These are phyloP conservation scores for Aspergillus sp. DNA, from an alignment of 2,329 filamentous ascomycete species.

Conservation along the genomic window DNA sequence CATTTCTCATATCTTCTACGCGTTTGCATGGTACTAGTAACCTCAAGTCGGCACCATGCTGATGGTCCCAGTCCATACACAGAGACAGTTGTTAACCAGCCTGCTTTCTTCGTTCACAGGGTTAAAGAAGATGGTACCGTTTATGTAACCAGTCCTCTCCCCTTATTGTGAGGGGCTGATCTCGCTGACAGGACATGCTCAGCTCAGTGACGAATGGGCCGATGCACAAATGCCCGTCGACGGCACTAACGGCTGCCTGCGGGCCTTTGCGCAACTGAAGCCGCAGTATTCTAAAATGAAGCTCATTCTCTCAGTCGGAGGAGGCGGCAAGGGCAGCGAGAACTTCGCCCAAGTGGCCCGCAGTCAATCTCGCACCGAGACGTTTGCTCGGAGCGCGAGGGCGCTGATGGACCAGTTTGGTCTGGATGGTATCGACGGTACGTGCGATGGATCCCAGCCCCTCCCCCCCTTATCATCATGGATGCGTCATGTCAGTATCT, in stretches of 20 bases:
- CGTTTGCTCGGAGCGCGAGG: conserved; percentile 68
- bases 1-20: conserved; percentile 80
- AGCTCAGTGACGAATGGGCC: conserved; percentile 80
- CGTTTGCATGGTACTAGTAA: conserved; percentile 64
- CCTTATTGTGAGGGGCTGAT: conserved; percentile 17
- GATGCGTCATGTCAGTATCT: not conserved
- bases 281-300: conserved; percentile 69
- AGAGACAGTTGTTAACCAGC: conserved; percentile 28
- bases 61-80: conserved; percentile 10
- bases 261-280: conserved; percentile 73
- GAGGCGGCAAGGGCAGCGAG: conserved; percentile 62
- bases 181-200: conserved; percentile 20
- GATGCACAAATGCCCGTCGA: conserved; percentile 73
- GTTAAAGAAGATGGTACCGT: conserved; percentile 71
- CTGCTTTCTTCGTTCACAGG: conserved; percentile 43
- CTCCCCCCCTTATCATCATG: not conserved
- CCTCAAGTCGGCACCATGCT: conserved; percentile 8
- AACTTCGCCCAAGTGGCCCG: conserved; percentile 69
- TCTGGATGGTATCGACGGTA: conserved; percentile 76
- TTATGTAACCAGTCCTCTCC: conserved; percentile 56
- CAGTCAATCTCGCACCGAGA: conserved; percentile 61
- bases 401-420: conserved; percentile 70
- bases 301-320: conserved; percentile 76
- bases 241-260: conserved; percentile 68
- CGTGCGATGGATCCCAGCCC: conserved; percentile 27